phyloP scores from a whole-genome alignment of 2,329 filamentous ascomycete genomes.

The Aspergillus sp. region DNA sequence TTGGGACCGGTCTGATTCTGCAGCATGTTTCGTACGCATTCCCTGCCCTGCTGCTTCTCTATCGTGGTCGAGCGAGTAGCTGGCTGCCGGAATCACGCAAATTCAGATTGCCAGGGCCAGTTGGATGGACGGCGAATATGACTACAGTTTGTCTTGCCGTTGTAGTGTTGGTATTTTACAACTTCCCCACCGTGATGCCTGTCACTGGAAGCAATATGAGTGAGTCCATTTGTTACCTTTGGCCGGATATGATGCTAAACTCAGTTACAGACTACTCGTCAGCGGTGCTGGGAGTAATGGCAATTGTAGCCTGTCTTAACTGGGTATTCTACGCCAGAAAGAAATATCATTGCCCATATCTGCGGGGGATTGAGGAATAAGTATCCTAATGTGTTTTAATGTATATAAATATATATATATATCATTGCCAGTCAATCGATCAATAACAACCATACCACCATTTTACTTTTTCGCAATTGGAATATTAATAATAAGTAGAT shows the following conservation, averaged over 20 bases:
- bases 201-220: conserved; percentile 31
- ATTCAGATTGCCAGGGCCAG: conserved; percentile 16
- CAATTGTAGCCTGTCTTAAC: conserved; percentile 18
- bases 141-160: conserved; percentile 24
- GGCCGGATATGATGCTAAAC: not conserved
- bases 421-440: fast-evolving
- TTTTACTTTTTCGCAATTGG: too few relatives aligned
- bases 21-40: conserved; percentile 26
- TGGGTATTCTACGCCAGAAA: conserved; percentile 22
- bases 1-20: conserved; percentile 20
- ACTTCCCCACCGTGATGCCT: conserved; percentile 28
- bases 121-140: conserved; percentile 30
- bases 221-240: conserved; percentile 12
- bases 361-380: too few relatives aligned
- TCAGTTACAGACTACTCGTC: conserved; percentile 18
- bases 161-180: conserved; percentile 30
- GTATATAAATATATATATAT: too few relatives aligned
- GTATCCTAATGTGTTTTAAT: too few relatives aligned
- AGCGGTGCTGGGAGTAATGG: conserved; percentile 20
- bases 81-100: conserved; percentile 14
- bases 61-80: conserved; percentile 21
- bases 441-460: too few relatives aligned
- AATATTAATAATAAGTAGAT: too few relatives aligned
- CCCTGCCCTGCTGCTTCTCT: conserved; percentile 28
- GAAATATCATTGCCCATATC: too few relatives aligned